phyloP scores from a whole-genome alignment of 83 land plant species.

The Picea engelmannii region DNA sequence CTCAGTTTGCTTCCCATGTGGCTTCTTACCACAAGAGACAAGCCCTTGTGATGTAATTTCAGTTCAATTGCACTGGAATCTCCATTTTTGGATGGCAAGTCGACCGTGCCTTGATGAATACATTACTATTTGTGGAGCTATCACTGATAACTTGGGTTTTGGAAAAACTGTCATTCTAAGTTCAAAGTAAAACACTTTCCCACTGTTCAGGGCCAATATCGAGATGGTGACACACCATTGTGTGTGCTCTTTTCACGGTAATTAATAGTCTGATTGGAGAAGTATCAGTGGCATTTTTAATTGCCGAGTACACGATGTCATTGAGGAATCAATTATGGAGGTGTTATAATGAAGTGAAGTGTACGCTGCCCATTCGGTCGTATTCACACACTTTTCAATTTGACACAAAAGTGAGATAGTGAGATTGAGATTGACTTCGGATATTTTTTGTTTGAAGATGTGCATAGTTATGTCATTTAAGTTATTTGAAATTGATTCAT shows the following conservation, averaged over 20 bases:
- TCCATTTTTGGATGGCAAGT: constrained; percentile 86
- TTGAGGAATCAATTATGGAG: not conserved
- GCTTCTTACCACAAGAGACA: constrained; percentile 65
- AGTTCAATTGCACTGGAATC: constrained; percentile 78
- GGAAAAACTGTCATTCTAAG: constrained; percentile 40
- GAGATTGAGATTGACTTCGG: too few relatives aligned
- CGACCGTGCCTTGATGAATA: constrained; percentile 72
- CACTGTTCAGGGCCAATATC: not conserved
- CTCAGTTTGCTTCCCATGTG: constrained; percentile 43
- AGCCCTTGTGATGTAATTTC: constrained; percentile 80
- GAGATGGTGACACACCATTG: not conserved
- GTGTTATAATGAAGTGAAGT: too few relatives aligned
- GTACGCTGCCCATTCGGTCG: too few relatives aligned
- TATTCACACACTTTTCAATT: too few relatives aligned
- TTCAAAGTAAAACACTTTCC: constrained; percentile 18
- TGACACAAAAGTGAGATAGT: too few relatives aligned
- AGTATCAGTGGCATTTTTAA: not conserved
- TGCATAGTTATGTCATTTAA: too few relatives aligned
- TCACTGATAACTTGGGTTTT: constrained; percentile 73
- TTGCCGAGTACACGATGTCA: not conserved
- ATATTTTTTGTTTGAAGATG: too few relatives aligned
- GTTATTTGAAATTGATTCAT: too few relatives aligned
- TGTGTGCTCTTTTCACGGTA: not conserved
- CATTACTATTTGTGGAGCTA: constrained; percentile 74
- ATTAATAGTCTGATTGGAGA: not conserved